These are phyloP conservation scores for Alloteropsis semialata DNA, from an alignment of 176 grass and related monocot species.

Conservation along the genomic window DNA sequence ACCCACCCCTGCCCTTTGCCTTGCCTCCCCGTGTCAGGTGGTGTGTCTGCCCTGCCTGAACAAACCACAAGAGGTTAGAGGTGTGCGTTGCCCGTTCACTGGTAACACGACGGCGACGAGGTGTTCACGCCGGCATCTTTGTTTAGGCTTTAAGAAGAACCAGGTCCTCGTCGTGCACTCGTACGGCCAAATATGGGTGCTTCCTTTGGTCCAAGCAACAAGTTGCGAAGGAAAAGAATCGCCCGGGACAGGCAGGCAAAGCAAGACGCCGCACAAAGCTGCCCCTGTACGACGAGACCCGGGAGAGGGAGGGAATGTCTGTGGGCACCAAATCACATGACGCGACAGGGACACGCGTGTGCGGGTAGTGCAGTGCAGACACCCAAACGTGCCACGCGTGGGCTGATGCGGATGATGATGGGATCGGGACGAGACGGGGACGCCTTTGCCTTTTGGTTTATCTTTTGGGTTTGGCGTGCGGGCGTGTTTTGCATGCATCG, in stretches of 20 bases:
- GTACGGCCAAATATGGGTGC: neutral
- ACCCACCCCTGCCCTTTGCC: neutral
- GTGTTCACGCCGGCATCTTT: neutral
- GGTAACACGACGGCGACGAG: neutral
- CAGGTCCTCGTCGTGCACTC: neutral
- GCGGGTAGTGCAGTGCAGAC: neutral
- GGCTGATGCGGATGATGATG: neutral
- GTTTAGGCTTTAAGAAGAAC: neutral
- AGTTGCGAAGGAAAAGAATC: constrained; percentile 14
- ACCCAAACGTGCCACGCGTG: constrained; percentile 26
- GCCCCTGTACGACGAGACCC: neutral
- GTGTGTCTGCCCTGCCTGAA: neutral
- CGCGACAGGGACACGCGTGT: neutral
- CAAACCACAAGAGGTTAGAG: neutral
- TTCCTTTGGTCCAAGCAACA: neutral
- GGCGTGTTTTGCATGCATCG: constrained; percentile 11
- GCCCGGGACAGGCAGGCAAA: neutral
- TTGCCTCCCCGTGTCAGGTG: neutral
- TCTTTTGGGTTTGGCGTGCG: neutral
- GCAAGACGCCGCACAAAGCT: constrained; percentile 21
- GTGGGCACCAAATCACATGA: constrained; percentile 9
- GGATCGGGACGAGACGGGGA: neutral
- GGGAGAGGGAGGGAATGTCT: neutral
- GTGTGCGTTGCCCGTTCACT: neutral
- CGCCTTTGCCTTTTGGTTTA: neutral